Conservation (phyloP, 257 asterid genomes). For the Nicotiana obtusifolia region DNA sequence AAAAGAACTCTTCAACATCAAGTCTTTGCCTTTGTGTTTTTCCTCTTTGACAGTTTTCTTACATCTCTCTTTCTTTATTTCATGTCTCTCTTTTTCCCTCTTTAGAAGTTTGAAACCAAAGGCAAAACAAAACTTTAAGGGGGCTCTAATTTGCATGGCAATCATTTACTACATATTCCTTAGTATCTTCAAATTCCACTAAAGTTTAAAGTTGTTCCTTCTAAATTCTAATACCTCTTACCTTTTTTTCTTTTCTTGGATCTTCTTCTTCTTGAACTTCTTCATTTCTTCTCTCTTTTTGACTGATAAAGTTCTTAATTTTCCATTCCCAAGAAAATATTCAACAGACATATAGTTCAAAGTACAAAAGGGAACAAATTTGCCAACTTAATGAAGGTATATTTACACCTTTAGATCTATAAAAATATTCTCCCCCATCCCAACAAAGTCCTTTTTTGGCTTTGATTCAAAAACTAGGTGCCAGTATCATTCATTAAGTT, state of each 20-base stretch:
- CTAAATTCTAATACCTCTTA: background rate
- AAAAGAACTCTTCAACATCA: conserved; percentile 23
- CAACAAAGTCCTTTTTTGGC: background rate
- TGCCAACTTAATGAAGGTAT: background rate
- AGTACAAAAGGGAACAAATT: background rate
- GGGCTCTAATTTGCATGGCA: conserved; percentile 58
- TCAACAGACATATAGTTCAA: conserved; percentile 1
- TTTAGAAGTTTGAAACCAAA: conserved; percentile 50
- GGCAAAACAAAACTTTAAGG: conserved; percentile 30
- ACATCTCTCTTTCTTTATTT: conserved; percentile 18
- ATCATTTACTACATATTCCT: conserved; percentile 21
- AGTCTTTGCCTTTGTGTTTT: conserved; percentile 16
- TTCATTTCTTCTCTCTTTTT: conserved; percentile 17
- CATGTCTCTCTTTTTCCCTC: conserved; percentile 53
- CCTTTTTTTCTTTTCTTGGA: conserved; percentile 11
- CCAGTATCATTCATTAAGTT: background rate
- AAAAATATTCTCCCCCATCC: background rate
- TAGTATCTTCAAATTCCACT: conserved; percentile 20
- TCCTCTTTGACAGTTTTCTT: conserved; percentile 8
- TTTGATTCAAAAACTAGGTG: background rate
- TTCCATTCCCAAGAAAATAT: conserved; percentile 18
- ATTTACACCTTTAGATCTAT: conserved; percentile 11
- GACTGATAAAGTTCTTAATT: conserved; percentile 27
- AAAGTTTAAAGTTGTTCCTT: conserved; percentile 33
- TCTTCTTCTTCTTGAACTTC: conserved; percentile 5